Evolutionary conservation across 257 asterid genomes (phyloP).

Genomic region (Prunella vulgaris): DNA sequence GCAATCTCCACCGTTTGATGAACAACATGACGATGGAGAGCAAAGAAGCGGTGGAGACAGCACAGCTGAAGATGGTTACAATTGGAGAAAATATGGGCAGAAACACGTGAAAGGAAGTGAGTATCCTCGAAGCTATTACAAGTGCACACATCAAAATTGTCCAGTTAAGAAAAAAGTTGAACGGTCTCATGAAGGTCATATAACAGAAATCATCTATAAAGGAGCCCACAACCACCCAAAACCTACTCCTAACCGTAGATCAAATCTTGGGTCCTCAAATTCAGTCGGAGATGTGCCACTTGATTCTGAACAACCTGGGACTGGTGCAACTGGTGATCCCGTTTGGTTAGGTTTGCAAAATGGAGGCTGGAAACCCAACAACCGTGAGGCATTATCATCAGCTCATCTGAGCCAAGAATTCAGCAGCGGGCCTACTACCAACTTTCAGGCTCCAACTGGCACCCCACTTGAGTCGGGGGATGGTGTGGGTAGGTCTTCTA

Average conservation of each 20-base stretch:
- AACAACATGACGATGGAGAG: constrained; percentile 46
- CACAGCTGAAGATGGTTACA: constrained; percentile 70
- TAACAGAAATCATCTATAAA: constrained; percentile 76
- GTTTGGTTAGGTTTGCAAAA: constrained; percentile 45
- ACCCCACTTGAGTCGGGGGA: constrained; percentile 45
- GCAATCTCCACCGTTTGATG: constrained; percentile 61
- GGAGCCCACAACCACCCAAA: constrained; percentile 75
- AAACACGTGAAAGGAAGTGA: constrained; percentile 84
- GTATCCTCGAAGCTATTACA: constrained; percentile 85
- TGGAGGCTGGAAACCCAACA: constrained; percentile 48
- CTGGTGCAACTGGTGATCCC: constrained; percentile 31
- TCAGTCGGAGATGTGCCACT: constrained; percentile 37
- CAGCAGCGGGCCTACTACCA: constrained; percentile 35
- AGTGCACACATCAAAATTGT: constrained; percentile 68
- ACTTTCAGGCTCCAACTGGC: constrained; percentile 37
- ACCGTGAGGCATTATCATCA: constrained; percentile 42
- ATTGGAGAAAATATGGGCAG: constrained; percentile 90
- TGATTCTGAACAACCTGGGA: constrained; percentile 45
- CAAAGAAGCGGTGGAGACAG: constrained; percentile 53
- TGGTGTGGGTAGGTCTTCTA: constrained; percentile 48
- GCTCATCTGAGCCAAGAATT: constrained; percentile 36
- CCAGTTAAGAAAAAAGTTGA: constrained; percentile 84
- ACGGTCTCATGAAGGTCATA: constrained; percentile 67
- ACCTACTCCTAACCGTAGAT: constrained; percentile 61
- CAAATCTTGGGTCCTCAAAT: constrained; percentile 45